phyloP scores from a whole-genome alignment of 306 rosid genomes.

The Trichosanthes truncata region DNA sequence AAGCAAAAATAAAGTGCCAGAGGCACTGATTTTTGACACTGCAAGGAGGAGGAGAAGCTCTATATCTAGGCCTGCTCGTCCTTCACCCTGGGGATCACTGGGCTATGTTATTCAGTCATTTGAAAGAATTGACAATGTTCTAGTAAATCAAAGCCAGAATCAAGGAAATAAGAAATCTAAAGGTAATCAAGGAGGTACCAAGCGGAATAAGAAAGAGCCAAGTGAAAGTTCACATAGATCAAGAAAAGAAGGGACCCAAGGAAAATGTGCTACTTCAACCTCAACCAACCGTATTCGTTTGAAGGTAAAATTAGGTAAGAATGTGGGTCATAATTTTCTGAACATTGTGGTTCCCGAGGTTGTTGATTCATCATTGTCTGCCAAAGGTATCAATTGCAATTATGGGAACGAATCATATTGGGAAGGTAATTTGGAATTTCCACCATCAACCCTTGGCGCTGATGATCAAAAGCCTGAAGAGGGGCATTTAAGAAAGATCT shows the following conservation, averaged over 20 bases:
- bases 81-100: conserved; percentile 74
- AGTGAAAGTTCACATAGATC: conserved; percentile 34
- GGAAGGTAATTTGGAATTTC: conserved; percentile 25
- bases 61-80: conserved; percentile 58
- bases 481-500: conserved; percentile 19
- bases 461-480: conserved; percentile 29
- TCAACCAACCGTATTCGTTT: conserved; percentile 52
- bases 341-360: conserved; percentile 39
- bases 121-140: conserved; percentile 37
- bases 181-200: conserved; percentile 33
- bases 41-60: conserved; percentile 77
- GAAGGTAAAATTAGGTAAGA: conserved; percentile 75
- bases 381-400: conserved; percentile 18
- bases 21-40: conserved; percentile 29
- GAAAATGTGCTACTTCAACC: conserved; percentile 28
- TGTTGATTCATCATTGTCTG: conserved; percentile 31
- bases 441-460: conserved; percentile 22
- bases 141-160: conserved; percentile 30
- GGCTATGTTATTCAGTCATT: conserved; percentile 47
- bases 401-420: conserved; percentile 16
- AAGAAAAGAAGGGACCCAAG: conserved; percentile 30
- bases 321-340: conserved; percentile 33
- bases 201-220: conserved; percentile 31
- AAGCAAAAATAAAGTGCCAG: conserved; percentile 29
- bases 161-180: conserved; percentile 39